Conservation (phyloP, 768 basidiomycete species). For the Pleurotus citrinopileatus region DNA sequence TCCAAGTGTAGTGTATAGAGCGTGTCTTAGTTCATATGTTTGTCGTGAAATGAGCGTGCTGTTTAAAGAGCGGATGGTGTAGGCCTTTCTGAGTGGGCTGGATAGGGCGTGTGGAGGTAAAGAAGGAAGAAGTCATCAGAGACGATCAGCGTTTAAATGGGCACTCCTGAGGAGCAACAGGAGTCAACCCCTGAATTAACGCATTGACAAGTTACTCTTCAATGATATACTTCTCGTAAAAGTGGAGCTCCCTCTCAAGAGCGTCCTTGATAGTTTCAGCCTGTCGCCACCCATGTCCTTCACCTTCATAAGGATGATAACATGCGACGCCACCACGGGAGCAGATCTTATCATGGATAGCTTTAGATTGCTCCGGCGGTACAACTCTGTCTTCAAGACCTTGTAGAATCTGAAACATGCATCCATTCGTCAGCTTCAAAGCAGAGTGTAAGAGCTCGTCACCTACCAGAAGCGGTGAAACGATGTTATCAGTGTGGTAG, state of each 20-base stretch:
- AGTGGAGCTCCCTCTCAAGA: conserved; percentile 48
- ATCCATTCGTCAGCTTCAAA: background rate
- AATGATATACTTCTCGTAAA: too few relatives aligned
- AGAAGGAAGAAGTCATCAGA: too few relatives aligned
- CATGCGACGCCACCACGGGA: conserved; percentile 50
- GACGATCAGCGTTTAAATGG: too few relatives aligned
- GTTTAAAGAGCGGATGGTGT: too few relatives aligned
- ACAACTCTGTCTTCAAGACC: conserved; percentile 63
- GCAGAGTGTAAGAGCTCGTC: background rate
- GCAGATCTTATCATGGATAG: conserved; percentile 52
- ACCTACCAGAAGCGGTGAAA: conserved; percentile 59
- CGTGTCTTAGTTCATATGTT: too few relatives aligned
- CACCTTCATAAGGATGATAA: conserved; percentile 59
- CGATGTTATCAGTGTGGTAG: conserved; percentile 58
- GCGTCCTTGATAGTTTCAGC: conserved; percentile 52
- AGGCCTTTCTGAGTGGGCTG: too few relatives aligned
- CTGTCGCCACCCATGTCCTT: conserved; percentile 65
- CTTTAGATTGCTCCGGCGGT: conserved; percentile 61
- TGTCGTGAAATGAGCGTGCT: too few relatives aligned
- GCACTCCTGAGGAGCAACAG: too few relatives aligned
- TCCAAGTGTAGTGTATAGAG: too few relatives aligned
- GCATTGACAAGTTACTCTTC: too few relatives aligned
- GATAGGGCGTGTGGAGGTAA: too few relatives aligned
- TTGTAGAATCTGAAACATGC: conserved; percentile 55
- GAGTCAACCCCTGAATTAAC: too few relatives aligned